phyloP scores from a whole-genome alignment of 257 asterid species.

The Scutellaria barbata region DNA sequence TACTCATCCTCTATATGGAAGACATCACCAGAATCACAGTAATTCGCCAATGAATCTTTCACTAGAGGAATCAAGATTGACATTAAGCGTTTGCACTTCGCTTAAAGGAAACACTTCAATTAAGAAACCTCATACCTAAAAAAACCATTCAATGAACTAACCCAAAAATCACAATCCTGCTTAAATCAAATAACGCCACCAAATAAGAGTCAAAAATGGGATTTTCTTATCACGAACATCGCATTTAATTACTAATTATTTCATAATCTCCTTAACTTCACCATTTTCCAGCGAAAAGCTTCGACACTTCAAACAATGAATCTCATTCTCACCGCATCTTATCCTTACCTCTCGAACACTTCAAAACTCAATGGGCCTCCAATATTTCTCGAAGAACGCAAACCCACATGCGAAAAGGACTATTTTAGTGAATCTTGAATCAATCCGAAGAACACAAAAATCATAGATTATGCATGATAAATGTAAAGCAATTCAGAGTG shows the following conservation, averaged over 20 bases:
- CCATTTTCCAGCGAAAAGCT: too few species aligned
- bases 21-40: background rate
- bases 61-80: too few species aligned
- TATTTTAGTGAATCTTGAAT: conserved; percentile 20
- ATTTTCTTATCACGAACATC: too few species aligned
- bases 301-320: too few species aligned
- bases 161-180: conserved; percentile 29
- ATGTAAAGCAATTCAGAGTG: background rate
- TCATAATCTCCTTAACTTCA: too few species aligned
- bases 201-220: conserved; percentile 6
- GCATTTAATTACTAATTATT: too few species aligned
- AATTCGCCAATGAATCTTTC: too few species aligned
- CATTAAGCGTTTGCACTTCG: too few species aligned
- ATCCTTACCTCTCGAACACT: background rate
- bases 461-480: conserved; percentile 26
- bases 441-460: conserved; percentile 22
- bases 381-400: conserved; percentile 9
- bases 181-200: conserved; percentile 33
- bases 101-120: too few species aligned
- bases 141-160: conserved; percentile 20
- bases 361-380: conserved; percentile 30
- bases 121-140: conserved; percentile 27
- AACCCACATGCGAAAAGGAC: conserved; percentile 6
- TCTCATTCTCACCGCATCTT: too few species aligned
- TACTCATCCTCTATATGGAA: conserved; percentile 44